Base-by-base conservation (phyloP, 257 asterid genomes). In the Solanum stenotomum region DNA sequence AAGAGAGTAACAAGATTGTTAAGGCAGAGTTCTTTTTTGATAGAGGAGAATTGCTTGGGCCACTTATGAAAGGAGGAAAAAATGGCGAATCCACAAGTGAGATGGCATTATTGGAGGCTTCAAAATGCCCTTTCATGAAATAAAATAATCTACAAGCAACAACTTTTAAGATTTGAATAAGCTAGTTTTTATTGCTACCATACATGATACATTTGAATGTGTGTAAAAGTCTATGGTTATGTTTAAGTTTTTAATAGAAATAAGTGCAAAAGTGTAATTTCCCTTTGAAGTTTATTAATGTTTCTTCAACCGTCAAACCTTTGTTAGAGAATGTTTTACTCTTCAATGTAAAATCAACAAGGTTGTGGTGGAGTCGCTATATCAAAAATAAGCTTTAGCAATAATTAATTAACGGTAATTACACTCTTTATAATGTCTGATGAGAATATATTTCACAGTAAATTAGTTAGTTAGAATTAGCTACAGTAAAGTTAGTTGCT, bases 1-100 rank as follows among this genome's bases (percentile, higher is more conserved):
- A 93, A 86, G 23, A 91, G 40, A 92, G 67, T 9, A 85, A 93
- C 20, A 94, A 92, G 94, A 79, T 94, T 56, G 92, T 93, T 78
- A 93, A 91, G 90, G 92, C 91, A 37, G 93, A 94, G 89, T 89
- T 93, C 72, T 92, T 92, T 40, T 92, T 89, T 23, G 95, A 94
- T 35, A 92, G 94, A 6, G 96, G 96, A 72, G 95, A 94, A 33
- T 77, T 94, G 83, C 93, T 93, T 6, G 94, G 91, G 86, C 31
- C 95, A 65, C 72, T 94, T 40, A 82, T 92, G 44, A 94, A 94
- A 91, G 96, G 94, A 11, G 67, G 88, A 75, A 89, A 83, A 37
- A 38, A 85, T 13, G 90, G 87, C 16, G 89, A 56, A 74, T 42
- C 71, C 5, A 65, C 79, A 77, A 61, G 33, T 83, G 75, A 29